Evolutionary conservation across 139 green algal species (phyloP).

Genomic region (Volvox africanus): DNA sequence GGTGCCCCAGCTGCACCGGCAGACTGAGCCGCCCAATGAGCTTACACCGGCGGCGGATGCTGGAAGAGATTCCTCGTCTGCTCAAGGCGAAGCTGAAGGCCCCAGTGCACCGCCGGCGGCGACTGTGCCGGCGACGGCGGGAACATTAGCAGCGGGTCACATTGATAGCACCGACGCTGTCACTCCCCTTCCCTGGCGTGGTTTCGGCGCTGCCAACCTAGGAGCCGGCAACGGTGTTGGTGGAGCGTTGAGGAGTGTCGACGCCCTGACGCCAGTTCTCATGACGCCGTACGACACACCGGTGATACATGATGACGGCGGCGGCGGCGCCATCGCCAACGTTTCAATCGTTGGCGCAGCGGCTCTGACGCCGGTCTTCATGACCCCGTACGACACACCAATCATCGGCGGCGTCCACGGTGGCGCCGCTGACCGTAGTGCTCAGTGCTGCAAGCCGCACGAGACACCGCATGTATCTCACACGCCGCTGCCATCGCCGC

Average conservation of each 20-base stretch:
- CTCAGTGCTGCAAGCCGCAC: not conserved
- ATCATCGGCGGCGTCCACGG: not conserved
- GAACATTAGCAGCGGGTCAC: not conserved
- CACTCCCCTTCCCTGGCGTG: constrained; percentile 14
- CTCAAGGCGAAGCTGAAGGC: too few species aligned
- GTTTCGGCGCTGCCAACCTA: not conserved
- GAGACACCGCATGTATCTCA: not conserved
- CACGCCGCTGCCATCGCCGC: not conserved
- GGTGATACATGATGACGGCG: not conserved
- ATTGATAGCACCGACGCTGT: not conserved
- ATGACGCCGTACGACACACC: constrained; percentile 17
- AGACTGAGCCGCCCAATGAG: too few species aligned
- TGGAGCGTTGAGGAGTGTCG: not conserved
- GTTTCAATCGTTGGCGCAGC: not conserved
- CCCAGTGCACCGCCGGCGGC: not conserved
- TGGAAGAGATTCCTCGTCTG: too few species aligned
- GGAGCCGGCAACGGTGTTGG: not conserved
- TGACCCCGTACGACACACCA: not conserved
- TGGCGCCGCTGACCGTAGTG: not conserved
- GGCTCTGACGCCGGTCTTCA: not conserved
- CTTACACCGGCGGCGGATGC: too few species aligned
- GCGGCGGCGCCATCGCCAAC: not conserved
- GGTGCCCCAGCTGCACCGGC: too few species aligned
- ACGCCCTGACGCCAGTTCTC: not conserved
- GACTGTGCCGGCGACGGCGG: not conserved